Conservation (phyloP, 768 basidiomycete species). For the Cantharellus anzutake region DNA sequence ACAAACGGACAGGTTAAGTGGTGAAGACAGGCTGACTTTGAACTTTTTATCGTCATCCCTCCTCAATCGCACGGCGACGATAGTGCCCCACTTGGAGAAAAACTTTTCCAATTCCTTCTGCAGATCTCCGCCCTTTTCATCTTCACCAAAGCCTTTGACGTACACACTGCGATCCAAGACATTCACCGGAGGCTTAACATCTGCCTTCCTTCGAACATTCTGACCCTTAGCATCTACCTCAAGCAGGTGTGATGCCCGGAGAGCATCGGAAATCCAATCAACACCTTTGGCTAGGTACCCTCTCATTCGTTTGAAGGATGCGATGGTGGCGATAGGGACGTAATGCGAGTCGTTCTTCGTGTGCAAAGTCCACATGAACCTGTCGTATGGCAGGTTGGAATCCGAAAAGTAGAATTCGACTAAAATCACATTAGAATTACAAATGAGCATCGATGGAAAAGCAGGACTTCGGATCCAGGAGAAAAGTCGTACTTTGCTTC, state of each 20-base stretch:
- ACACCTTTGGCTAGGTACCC: conserved; percentile 32
- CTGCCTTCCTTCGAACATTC: conserved; percentile 56
- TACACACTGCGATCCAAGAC: conserved; percentile 76
- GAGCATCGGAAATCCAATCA: conserved; percentile 51
- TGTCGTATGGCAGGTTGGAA: conserved; percentile 86
- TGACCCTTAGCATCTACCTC: conserved; percentile 57
- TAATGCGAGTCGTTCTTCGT: conserved; percentile 61
- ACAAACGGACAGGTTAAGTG: background rate
- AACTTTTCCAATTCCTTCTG: conserved; percentile 63
- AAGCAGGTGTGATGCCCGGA: conserved; percentile 33
- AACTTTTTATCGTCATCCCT: conserved; percentile 68
- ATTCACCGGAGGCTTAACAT: conserved; percentile 56
- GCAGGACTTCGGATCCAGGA: too few species aligned
- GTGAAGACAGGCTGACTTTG: conserved; percentile 37
- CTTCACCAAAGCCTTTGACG: conserved; percentile 43
- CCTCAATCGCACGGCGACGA: conserved; percentile 76
- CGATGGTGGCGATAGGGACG: conserved; percentile 71
- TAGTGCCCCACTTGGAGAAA: conserved; percentile 56
- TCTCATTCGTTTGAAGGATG: conserved; percentile 91
- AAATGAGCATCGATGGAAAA: too few species aligned
- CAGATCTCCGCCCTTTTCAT: conserved; percentile 33
- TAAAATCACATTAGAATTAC: conserved; percentile 15
- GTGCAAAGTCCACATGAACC: conserved; percentile 90
- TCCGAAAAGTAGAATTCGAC: conserved; percentile 97
- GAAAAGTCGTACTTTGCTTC: too few species aligned